Base-by-base conservation (phyloP, 805 yeast genomes). In the Sungouiozyma intestinalis region DNA sequence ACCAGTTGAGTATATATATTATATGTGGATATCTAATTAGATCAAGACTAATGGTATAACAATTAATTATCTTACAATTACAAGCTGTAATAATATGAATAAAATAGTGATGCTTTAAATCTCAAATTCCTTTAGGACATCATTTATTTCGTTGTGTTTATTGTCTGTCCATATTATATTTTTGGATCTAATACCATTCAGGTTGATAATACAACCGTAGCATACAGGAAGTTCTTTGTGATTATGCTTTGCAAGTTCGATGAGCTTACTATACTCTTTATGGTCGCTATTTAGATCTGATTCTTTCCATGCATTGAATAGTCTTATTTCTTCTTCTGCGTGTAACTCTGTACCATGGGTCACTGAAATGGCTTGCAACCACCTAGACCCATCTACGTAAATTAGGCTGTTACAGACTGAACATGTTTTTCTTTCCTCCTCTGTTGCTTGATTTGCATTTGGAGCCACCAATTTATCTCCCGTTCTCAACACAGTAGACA, bases 401-500 rank as follows among this genome's bases (percentile, higher is more conserved):
- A 82, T 71, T 1, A 62, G 65, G 3, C 60, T 66, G 1, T 71
- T 69, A 54, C 95, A 85, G 1, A 85, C 49, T 13, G 61, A 62
- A 59, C 95, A 85, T 4, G 38, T 40, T n/a, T 35, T 16, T 2
- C 9, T 9, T 1, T 50, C 50, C 1, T 53, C 45, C 9, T 45
- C 16, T 35, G 38, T 16, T 24, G 27, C 34, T 21, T 9, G 9
- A 21, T 18, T 16, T 20, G 7, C 40, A 45, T 24, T 24, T 43
- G 84, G 85, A 6, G 68, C 68, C 2, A 70, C 72, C 36, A 88
- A 63, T 57, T 90, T 87, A 38, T 79, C 79, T 4, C 92, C 95
- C 0, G 95, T 87, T 49, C 85, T 80, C 13, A 87, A 87, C 16
- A 90, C 97, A 0, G 97, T 88, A 0, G 96, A 82, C 2, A 88